phyloP scores from a whole-genome alignment of 2,329 filamentous ascomycete genomes.

The Talaromyces sp. region DNA sequence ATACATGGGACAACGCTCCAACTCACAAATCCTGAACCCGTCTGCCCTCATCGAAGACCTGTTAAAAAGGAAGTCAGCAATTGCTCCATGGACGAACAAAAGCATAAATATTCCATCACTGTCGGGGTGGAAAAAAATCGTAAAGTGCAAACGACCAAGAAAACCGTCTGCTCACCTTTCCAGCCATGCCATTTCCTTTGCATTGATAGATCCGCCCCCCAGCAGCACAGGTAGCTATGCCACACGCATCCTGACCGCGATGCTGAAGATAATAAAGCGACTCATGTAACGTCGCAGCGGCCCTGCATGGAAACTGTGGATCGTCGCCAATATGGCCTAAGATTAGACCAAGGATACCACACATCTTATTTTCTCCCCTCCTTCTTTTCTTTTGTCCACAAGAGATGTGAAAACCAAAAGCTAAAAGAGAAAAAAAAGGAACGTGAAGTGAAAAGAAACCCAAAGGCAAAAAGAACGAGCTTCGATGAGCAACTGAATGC shows the following conservation, averaged over 20 bases:
- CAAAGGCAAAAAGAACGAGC: not conserved
- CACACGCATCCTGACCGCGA: constrained; percentile 81
- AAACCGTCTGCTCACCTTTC: constrained; percentile 51
- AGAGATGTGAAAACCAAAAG: too few relatives aligned
- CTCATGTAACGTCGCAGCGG: constrained; percentile 64
- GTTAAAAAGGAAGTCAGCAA: not conserved
- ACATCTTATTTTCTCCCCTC: constrained; percentile 42
- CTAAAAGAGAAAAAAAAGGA: constrained; percentile 9
- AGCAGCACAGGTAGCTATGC: constrained; percentile 68
- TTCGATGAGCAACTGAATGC: constrained; percentile 11
- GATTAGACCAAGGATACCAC: constrained; percentile 58
- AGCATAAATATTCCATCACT: not conserved
- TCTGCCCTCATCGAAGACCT: constrained; percentile 66
- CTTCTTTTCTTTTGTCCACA: too few relatives aligned
- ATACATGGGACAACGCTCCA: not conserved
- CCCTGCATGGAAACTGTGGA: constrained; percentile 13
- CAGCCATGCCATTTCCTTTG: constrained; percentile 85
- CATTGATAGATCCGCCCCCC: constrained; percentile 81
- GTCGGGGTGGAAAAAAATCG: not conserved
- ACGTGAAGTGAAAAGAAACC: not conserved
- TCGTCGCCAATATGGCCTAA: constrained; percentile 51
- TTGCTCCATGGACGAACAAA: not conserved
- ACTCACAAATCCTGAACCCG: constrained; percentile 59
- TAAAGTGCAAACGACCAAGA: not conserved
- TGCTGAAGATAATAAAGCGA: constrained; percentile 67